Conservation (phyloP, 1,284 basidiomycete genomes). For the Ustilago loliicola region DNA sequence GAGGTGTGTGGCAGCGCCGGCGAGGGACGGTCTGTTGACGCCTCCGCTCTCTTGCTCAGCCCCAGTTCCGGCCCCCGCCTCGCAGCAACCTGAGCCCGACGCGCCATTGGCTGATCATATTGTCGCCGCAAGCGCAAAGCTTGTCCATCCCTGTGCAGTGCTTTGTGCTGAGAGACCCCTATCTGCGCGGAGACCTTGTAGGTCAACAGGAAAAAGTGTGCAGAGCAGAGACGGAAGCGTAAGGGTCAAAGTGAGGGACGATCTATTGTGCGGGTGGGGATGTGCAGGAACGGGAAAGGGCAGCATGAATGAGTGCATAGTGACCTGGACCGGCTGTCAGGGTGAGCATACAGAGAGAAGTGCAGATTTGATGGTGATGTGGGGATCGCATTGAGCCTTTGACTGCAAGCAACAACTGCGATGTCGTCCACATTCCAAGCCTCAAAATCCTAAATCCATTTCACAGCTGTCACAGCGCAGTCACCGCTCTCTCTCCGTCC, state of each 20-base stretch:
- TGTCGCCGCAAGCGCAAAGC: background rate
- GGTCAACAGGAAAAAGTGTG: background rate
- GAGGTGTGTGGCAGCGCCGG: constrained; percentile 2
- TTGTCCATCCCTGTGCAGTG: background rate
- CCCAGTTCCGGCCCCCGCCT: background rate
- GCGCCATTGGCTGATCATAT: background rate
- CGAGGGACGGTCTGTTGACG: background rate
- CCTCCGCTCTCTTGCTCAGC: background rate
- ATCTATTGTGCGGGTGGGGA: background rate
- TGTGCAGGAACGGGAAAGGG: constrained; percentile 13
- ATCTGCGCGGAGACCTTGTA: constrained; percentile 9
- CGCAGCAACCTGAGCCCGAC: background rate
- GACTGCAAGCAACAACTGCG: too few relatives aligned
- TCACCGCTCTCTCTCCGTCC: background rate
- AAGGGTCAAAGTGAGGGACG: background rate
- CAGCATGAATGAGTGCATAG: background rate
- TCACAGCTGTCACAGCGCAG: background rate
- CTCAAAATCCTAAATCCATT: constrained; percentile 4
- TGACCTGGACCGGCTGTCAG: constrained; percentile 4
- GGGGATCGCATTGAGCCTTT: background rate
- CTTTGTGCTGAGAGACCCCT: constrained; percentile 1
- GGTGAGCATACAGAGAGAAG: background rate
- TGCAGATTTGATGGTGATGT: background rate
- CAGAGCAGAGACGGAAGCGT: background rate
- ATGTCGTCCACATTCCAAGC: constrained; percentile 41